Base-by-base conservation (phyloP, 345 rosid genomes). In the Hevea brasiliensis region DNA sequence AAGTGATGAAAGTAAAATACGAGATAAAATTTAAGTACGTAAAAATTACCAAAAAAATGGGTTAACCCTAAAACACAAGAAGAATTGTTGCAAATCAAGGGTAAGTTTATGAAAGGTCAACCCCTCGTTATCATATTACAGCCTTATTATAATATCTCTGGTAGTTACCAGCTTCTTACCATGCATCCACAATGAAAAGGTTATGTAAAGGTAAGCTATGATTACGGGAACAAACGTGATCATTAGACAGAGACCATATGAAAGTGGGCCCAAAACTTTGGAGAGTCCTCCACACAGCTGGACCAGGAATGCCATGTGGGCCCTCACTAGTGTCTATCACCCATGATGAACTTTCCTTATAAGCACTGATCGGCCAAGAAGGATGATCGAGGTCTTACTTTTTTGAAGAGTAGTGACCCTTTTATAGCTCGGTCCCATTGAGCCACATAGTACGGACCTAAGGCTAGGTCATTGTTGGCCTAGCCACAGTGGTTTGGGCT, bases 201-300 rank as follows among this genome's bases (percentile, higher is more conserved):
- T 35, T 61, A 14, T 12, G 48, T 32, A 27, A 42, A 58, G 60
- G n/a, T n/a, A 68, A 54, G 77, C 70, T 27, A 67, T 77, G 74
- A 77, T 82, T 64, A 57, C 20, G 74, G 76, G 85, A 68, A 2
- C 66, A 57, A 61, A 65, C 74, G 68, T 76, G 82, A 75, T 78
- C 68, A 71, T 74, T 79, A 73, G 78, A 66, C 51, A 26, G 6
- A 13, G 77, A 71, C 81, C 12, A 57, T 18, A 41, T 0, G 67
- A 37, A 60, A 29, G 75, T 68, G 73, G 81, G 12, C 72, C 78
- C 73, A 67, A 20, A 48, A 1, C 15, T 23, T 17, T 17, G 53
- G 68, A 82, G 74, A 41, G n/a, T n/a, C 79, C 74, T 23, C 51
- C 50, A 23, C 20, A 71, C 74, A 79, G 83, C 81, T 84, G 81